Evolutionary conservation across 129 eudicot species (phyloP).

Genomic region (Ambrosia trifida): DNA sequence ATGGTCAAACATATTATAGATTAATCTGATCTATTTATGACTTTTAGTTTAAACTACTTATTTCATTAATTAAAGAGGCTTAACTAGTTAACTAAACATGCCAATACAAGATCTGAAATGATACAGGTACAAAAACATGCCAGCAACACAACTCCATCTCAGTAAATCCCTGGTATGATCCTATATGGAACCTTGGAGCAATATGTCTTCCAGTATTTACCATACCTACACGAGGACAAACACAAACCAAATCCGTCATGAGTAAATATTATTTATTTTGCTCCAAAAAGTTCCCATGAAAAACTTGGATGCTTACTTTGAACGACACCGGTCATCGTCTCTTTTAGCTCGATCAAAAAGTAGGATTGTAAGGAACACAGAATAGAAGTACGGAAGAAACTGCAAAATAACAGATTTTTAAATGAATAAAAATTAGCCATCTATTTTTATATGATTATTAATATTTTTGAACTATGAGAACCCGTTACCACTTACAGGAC

Average conservation of each 20-base stretch:
- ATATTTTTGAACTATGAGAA: no score
- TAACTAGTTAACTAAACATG: not conserved
- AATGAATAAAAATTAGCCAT: not conserved
- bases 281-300: not conserved
- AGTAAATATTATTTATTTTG: not conserved
- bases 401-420: conserved; percentile 33
- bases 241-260: not conserved
- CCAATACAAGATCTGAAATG: not conserved
- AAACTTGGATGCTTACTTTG: not conserved
- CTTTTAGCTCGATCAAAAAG: conserved; percentile 66
- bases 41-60: not conserved
- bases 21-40: no score
- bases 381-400: conserved; percentile 20
- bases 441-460: no score
- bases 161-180: conserved; percentile 85
- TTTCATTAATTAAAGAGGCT: not conserved
- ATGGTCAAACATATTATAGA: no score
- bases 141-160: conserved; percentile 27
- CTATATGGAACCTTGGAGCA: conserved; percentile 72
- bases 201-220: not conserved
- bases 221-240: not conserved
- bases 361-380: not conserved
- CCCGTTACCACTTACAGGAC: no score
- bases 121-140: conserved; percentile 18
- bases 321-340: conserved; percentile 40